These are phyloP conservation scores for Erucastrum elatum DNA, from an alignment of 345 rosid species.

Conservation along the genomic window DNA sequence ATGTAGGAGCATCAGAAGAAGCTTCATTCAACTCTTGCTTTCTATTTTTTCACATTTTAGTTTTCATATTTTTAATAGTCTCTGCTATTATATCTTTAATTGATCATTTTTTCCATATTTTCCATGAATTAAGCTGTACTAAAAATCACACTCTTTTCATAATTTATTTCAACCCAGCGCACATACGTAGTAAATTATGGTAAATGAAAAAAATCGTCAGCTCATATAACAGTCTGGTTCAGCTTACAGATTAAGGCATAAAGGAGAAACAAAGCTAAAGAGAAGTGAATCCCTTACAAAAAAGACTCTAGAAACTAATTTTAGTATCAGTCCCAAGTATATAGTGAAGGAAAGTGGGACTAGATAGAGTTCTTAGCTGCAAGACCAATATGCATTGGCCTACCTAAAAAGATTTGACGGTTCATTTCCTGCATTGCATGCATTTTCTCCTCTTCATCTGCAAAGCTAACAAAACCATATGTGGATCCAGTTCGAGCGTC, in stretches of 20 bases:
- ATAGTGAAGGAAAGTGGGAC: background rate
- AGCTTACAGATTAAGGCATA: background rate
- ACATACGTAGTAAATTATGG: background rate
- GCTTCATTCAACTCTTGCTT: slow-evolving; percentile 22
- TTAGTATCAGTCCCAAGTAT: background rate
- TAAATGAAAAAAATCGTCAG: background rate
- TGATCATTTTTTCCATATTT: slow-evolving; percentile 25
- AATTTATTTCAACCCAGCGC: background rate
- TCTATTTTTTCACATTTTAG: background rate
- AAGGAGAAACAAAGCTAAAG: background rate
- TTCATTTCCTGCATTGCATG: background rate
- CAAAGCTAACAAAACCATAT: background rate
- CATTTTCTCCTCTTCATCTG: background rate
- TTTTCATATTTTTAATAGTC: background rate
- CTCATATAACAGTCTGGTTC: background rate
- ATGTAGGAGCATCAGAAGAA: slow-evolving; percentile 20
- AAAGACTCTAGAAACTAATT: background rate
- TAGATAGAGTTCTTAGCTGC: background rate
- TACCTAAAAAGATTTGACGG: background rate
- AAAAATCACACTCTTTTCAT: background rate
- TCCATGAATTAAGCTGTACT: slow-evolving; percentile 20
- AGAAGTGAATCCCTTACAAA: background rate
- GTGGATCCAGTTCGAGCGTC: background rate
- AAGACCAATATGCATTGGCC: background rate
- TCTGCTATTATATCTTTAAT: slow-evolving; percentile 4